phyloP scores from a whole-genome alignment of 2,329 filamentous ascomycete genomes.

The Sporothrix brasiliensis region DNA sequence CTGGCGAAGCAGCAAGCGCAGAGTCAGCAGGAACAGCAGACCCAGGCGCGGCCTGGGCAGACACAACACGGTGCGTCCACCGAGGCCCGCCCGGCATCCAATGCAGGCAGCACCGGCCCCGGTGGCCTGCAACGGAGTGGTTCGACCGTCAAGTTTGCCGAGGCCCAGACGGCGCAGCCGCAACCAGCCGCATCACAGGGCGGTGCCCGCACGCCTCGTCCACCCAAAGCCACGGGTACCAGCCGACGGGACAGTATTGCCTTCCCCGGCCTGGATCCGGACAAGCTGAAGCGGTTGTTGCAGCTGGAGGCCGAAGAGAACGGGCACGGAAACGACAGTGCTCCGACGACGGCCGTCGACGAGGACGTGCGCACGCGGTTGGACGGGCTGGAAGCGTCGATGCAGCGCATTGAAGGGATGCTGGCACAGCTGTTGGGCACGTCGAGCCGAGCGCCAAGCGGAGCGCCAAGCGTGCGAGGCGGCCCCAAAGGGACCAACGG shows the following conservation, averaged over 20 bases:
- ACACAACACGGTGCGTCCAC: no score
- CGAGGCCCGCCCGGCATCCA: neutral
- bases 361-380: constrained; percentile 50
- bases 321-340: neutral
- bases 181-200: neutral
- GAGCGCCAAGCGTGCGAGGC: constrained; percentile 45
- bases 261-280: constrained; percentile 53
- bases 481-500: constrained; percentile 42
- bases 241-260: constrained; percentile 58
- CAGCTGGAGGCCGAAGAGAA: constrained; percentile 39
- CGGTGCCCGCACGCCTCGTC: constrained; percentile 3
- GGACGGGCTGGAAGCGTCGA: constrained; percentile 54
- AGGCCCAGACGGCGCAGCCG: neutral
- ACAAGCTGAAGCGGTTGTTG: constrained; percentile 56
- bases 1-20: neutral
- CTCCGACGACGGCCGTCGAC: neutral
- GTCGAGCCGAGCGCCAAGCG: neutral
- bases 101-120: neutral
- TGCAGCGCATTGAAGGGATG: constrained; percentile 45
- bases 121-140: constrained; percentile 18
- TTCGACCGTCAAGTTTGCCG: constrained; percentile 33
- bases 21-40: neutral
- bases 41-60: neutral
- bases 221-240: constrained; percentile 43
- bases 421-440: constrained; percentile 38